Conservation (phyloP, 176 grass and related monocot species). For the Rhynchospora pubera region DNA sequence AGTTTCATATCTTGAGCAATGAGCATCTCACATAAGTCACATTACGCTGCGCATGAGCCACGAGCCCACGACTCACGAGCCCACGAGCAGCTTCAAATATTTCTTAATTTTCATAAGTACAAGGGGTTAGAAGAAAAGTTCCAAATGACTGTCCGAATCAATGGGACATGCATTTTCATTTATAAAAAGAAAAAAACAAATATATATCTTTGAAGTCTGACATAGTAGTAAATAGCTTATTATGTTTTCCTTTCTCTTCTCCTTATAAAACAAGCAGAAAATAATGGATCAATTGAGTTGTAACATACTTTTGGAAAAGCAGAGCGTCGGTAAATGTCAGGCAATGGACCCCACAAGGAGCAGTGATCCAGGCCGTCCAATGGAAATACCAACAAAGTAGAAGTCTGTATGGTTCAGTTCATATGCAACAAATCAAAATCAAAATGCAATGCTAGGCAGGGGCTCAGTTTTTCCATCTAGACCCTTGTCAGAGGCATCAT, state of each 20-base stretch:
- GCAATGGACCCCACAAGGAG: background rate
- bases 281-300: no score
- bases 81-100: background rate
- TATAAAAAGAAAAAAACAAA: no score
- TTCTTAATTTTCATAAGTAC: background rate
- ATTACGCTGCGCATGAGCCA: no score
- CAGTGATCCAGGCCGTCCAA: background rate
- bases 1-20: no score
- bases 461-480: constrained; percentile 25
- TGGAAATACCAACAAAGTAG: constrained; percentile 15
- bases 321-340: constrained; percentile 15
- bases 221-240: no score
- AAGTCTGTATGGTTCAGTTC: constrained; percentile 9
- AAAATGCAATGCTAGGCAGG: constrained; percentile 9
- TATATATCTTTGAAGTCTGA: no score
- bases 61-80: no score
- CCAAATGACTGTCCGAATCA: background rate
- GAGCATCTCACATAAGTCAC: no score
- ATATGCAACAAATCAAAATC: background rate
- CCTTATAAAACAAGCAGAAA: no score
- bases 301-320: background rate
- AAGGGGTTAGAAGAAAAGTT: background rate
- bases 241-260: no score
- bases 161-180: background rate
- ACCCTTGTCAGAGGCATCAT: constrained; percentile 41